A percentile compares a stretch with the other conserved stretches of the same genome.
Conservation (phyloP, 768 basidiomycete genomes). For the Lactarius quietus region DNA sequence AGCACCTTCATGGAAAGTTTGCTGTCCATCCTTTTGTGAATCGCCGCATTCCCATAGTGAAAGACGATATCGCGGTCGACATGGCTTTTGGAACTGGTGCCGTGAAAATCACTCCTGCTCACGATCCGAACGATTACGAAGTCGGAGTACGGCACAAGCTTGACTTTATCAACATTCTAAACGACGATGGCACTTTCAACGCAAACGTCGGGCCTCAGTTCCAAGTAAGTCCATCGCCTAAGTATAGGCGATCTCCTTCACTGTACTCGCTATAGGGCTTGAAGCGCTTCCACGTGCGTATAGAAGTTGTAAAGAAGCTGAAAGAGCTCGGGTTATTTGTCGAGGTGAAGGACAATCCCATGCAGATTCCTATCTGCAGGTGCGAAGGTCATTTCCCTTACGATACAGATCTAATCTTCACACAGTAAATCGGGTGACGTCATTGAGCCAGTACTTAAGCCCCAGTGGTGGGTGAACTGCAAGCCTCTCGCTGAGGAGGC, state of each 20-base stretch:
- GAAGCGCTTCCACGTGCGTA: conserved; percentile 94
- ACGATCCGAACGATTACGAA: conserved; percentile 96
- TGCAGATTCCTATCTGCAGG: conserved; percentile 95
- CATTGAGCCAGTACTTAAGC: conserved; percentile 92
- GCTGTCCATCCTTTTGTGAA: conserved; percentile 79
- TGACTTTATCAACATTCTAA: conserved; percentile 90
- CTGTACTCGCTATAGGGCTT: conserved; percentile 59
- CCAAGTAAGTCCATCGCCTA: conserved; percentile 41
- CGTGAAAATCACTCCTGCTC: conserved; percentile 98
- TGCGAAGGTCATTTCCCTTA: conserved; percentile 32
- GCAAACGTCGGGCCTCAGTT: conserved; percentile 80
- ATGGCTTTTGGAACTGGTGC: conserved; percentile 98
- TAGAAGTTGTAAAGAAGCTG: conserved; percentile 75
- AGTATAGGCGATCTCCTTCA: background rate
- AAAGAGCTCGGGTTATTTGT: conserved; percentile 83
- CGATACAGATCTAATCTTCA: conserved; percentile 1
- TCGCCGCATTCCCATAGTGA: conserved; percentile 83
- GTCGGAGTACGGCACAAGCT: conserved; percentile 85
- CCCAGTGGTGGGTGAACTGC: conserved; percentile 99
- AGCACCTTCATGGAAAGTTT: conserved; percentile 94
- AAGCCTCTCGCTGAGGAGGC: conserved; percentile 88
- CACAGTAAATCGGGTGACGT: conserved; percentile 91
- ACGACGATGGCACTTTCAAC: conserved; percentile 96
- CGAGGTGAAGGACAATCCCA: conserved; percentile 93
- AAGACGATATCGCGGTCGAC: conserved; percentile 81